These are phyloP conservation scores for Diplotaxis tenuifolia DNA, from an alignment of 345 rosid genomes.

Conservation along the genomic window DNA sequence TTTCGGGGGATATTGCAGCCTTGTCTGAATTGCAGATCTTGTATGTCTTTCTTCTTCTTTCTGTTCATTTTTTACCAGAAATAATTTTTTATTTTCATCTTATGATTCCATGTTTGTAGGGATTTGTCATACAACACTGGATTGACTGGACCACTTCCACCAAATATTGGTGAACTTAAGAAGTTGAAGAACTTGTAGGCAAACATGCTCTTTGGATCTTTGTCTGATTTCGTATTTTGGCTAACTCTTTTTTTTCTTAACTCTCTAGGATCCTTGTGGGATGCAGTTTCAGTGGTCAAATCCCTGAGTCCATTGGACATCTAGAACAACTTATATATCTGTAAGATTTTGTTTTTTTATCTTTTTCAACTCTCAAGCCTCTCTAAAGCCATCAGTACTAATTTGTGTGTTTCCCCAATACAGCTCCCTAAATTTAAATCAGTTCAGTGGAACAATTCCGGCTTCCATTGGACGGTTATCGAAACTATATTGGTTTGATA, in stretches of 20 bases:
- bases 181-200: slow-evolving; percentile 70
- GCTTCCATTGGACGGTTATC: slow-evolving; percentile 63
- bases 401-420: slow-evolving; percentile 16
- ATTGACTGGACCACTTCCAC: slow-evolving; percentile 68
- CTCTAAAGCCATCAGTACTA: background rate
- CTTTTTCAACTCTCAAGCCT: background rate
- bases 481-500: slow-evolving; percentile 76
- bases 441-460: slow-evolving; percentile 71
- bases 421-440: slow-evolving; percentile 78
- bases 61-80: background rate
- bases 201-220: slow-evolving; percentile 4
- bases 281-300: slow-evolving; percentile 63
- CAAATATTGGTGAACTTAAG: slow-evolving; percentile 50
- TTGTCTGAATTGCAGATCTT: slow-evolving; percentile 60
- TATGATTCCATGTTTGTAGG: slow-evolving; percentile 43
- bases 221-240: background rate
- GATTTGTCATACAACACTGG: slow-evolving; percentile 72
- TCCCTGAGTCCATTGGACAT: slow-evolving; percentile 71
- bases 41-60: slow-evolving; percentile 43
- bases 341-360: slow-evolving; percentile 46
- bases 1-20: slow-evolving; percentile 51
- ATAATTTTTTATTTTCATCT: background rate
- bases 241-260: background rate
- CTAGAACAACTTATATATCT: slow-evolving; percentile 46
- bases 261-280: slow-evolving; percentile 65